Base-by-base conservation (phyloP, 2,329 filamentous ascomycete genomes). In the Ascochyta rabiei region DNA sequence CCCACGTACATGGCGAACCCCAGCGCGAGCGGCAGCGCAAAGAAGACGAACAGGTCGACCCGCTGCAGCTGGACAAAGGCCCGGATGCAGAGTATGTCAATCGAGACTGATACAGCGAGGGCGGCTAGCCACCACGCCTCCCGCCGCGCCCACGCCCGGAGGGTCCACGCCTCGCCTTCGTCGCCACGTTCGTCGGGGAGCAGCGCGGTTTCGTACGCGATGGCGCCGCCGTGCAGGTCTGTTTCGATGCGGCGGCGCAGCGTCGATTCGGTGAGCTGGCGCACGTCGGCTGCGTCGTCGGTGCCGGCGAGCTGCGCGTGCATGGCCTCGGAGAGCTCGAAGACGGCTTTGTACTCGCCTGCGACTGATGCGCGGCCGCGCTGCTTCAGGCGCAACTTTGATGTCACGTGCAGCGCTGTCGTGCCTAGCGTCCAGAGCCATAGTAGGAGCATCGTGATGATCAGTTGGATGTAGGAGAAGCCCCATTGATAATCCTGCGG, bases 381-480 rank as follows among this genome's bases (percentile, higher is more conserved):
- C 6, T 41, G 40, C 19, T 47, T 21, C 21, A 53, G 51, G 1
- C 48, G 57, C n/a, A 56, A 19, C 18, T 54, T 47, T 1, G 59
- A 35, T 6, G 47, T 34, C 2, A 56, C 23, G 34, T 52, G 62
- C 44, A 67, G 48, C 15, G 31, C 39, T 26, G 43, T 48, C 1
- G 55, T 57, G 16, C 62, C 62, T 1, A 53, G 7, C 1, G 57
- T 63, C 62, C 64, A 67, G 21, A 58, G 6, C 10, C 54, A 34
- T 2, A 60, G 37, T 2, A 63, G 31, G 2, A 60, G 31, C 10
- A 59, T 28, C 30, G 47, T 53, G 33, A 64, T 35, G 30, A 37
- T 48, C 6, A 67, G 50, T 24, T 64, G 57, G 7, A 67, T 18
- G 33, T 61, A 66, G 10, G 63, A 66, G 37, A 67, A 67, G 9